Evolutionary conservation across 192 early-diverging fungal species (phyloP), one percentile per base, ranked within the genome.

Genomic region (Funneliformis mosseae): DNA sequence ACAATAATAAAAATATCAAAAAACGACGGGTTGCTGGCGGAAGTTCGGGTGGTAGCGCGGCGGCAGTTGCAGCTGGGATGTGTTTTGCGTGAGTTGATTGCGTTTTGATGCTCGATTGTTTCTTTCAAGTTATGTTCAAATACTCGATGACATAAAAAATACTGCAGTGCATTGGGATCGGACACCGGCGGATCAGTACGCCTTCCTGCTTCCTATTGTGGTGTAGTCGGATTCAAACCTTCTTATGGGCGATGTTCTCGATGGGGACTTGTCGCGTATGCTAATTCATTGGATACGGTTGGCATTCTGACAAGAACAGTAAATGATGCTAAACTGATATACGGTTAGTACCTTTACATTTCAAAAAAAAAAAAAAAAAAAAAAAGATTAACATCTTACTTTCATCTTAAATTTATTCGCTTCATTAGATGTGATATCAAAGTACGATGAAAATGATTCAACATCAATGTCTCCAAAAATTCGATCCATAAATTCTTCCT

Each of bases 171-270:
- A 0, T 75, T 98, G 46, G 97, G 97, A 3, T 97, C 96, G 3
- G 97, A 98, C 74, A 98, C 97, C 2, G 97, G 97, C 70, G 97
- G 97, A 16, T 97, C 96, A 5, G 94, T 98, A n/a, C 85, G 97
- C 28, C 85, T 97, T 18, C 97, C 97, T 8, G 97, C 96, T 4
- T 90, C 97, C 5, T 98, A 95, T 85, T 97, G 96, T 82, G 97
- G 97, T 10, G 87, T 97, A 7, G 89, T 95, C 25, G 97, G 97
- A 7, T 97, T 95, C 79, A 98, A 98, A 83, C 97, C 97, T 16
- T 92, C 92, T 1, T 98, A 97, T 81, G 97, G 97, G 0, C 89
- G 89, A 50, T 86, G 93, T 66, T 97, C 97, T 23, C 89, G 97
- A 18, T 89, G 88, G 83, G 97, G 97, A 3, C 85, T 98, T 2